Evolutionary conservation across 108 stramenopile genomes (phyloP), one percentile per base, ranked within the genome.

Genomic region (Conticribra guillardii): DNA sequence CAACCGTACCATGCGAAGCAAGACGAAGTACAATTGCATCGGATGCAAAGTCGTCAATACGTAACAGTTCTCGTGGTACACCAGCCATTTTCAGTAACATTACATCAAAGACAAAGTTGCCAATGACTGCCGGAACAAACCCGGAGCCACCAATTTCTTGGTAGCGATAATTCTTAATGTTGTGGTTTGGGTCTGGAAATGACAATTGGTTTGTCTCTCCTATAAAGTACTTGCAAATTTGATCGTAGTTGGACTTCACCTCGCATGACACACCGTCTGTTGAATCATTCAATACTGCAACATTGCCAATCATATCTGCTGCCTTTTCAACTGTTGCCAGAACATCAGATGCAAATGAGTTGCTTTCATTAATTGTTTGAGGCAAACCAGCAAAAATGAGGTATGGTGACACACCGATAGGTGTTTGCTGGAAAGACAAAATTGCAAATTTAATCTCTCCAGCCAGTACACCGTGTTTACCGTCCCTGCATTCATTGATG

Each of bases 181-280:
- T 70, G 19, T 70, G 58, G 47, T 70, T 70, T 1, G 69, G 60
- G 15, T 52, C 59, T 24, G 58, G 58, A 15, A 70, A 22, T 1
- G 69, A 50, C n/a, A 71, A 22, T 49, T 63, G 28, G 41, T 50
- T 62, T 1, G 17, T 27, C 18, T 61, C 26, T 3, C 70, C 70
- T 49, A 19, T n/a, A 27, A 71, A 28, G 17, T n/a, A 60, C 3
- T 50, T 47, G 16, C 21, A 4, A 0, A 45, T 60, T 23, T 32
- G 11, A 9, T 27, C 3, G 0, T 45, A 16, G 30, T 71, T 69
- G n/a, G 33, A 32, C 32, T 18, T 28, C 22, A 60, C 59, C 23
- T 70, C 50, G 18, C 24, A 29, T 14, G 53, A 60, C 1, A 70
- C 69, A 19, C 69, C 69, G 60, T 70, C 69, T 15, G 69, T 60